A percentile compares a stretch with the other conserved stretches of the same genome.
phyloP scores from a whole-genome alignment of 1,284 basidiomycete species.

The Rhodotorula sp. region DNA sequence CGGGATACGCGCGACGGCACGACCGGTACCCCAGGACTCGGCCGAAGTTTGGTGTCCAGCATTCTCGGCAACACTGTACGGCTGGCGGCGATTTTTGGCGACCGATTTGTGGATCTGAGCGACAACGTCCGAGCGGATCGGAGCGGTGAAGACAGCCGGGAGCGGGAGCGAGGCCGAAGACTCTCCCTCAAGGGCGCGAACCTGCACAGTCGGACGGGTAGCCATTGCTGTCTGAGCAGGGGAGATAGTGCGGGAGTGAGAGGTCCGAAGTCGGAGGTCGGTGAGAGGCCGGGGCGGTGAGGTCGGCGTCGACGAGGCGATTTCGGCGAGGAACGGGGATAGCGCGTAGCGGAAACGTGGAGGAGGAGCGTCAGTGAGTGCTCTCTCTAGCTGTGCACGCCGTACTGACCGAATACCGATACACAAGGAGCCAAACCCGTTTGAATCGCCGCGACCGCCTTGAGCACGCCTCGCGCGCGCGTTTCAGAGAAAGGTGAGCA shows the following conservation, averaged over 20 bases:
- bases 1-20: slow-evolving; percentile 99
- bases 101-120: slow-evolving; percentile 88
- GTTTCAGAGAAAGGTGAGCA: not conserved
- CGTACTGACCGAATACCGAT: no score
- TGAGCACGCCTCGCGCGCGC: no score
- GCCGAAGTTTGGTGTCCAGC: slow-evolving; percentile 99
- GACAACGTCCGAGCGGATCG: slow-evolving; percentile 98
- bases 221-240: not conserved
- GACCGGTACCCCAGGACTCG: slow-evolving; percentile 99
- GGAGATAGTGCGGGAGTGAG: no score
- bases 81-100: slow-evolving; percentile 60
- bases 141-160: slow-evolving; percentile 96
- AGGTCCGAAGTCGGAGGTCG: not conserved
- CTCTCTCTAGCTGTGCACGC: no score
- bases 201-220: slow-evolving; percentile 4
- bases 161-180: slow-evolving; percentile 55
- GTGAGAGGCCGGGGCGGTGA: slow-evolving; percentile 26
- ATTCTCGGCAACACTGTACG: slow-evolving; percentile 95
- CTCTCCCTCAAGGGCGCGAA: slow-evolving; percentile 45
- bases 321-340: not conserved
- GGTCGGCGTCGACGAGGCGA: slow-evolving; percentile 29
- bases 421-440: not conserved
- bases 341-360: not conserved
- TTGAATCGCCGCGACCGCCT: no score
- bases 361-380: not conserved